phyloP scores from a whole-genome alignment of 2,329 filamentous ascomycete species.

The Escovopsis weberi region DNA sequence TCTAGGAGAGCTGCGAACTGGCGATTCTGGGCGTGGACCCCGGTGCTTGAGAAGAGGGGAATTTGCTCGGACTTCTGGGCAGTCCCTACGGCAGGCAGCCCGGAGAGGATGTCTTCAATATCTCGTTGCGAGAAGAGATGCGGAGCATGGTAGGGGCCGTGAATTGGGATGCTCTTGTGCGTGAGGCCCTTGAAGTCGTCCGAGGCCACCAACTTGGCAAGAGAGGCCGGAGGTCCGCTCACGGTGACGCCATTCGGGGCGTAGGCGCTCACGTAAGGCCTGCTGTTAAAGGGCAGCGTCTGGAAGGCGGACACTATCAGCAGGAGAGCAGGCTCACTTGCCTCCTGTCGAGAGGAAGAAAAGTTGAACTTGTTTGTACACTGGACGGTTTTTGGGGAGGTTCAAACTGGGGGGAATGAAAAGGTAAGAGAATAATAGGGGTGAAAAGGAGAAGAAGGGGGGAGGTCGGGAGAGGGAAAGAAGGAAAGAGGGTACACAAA shows the following conservation, averaged over 20 bases:
- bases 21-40: neutral
- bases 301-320: neutral
- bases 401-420: too few species aligned
- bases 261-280: conserved; percentile 4
- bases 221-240: conserved; percentile 2
- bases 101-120: neutral
- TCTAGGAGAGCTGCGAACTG: conserved; percentile 2
- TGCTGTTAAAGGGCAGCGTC: conserved; percentile 2
- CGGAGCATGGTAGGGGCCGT: conserved; percentile 4
- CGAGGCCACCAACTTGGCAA: conserved; percentile 2
- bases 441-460: too few species aligned
- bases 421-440: too few species aligned
- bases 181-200: conserved; percentile 2
- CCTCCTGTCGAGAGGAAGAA: too few species aligned
- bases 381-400: too few species aligned
- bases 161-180: conserved; percentile 2
- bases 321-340: too few species aligned
- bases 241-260: conserved; percentile 4
- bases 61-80: neutral
- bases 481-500: too few species aligned
- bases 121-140: conserved; percentile 2
- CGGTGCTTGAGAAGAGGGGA: neutral
- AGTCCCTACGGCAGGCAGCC: neutral
- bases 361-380: too few species aligned
- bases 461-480: too few species aligned